Evolutionary conservation across 2,329 filamentous ascomycete species (phyloP).

Genomic region (Cordyceps javanica): DNA sequence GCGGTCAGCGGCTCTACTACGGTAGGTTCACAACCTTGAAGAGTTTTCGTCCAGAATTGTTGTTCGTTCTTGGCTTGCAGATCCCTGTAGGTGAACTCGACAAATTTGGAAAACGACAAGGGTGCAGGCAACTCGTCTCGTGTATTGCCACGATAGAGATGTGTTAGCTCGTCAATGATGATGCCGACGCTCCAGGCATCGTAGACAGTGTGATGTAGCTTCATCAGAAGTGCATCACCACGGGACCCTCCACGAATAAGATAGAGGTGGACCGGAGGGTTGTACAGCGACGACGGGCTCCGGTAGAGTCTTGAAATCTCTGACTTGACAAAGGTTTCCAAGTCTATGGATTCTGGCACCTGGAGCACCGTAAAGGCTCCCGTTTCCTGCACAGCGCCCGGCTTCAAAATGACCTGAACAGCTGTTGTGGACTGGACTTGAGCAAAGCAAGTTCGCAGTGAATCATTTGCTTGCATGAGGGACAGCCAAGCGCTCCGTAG

Average conservation of each 20-base stretch:
- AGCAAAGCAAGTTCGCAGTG: background rate
- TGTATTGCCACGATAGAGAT: background rate
- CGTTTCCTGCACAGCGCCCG: background rate
- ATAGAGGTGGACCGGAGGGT: background rate
- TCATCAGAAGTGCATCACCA: background rate
- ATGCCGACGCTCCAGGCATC: background rate
- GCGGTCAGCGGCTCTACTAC: background rate
- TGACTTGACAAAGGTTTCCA: background rate
- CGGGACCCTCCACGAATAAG: background rate
- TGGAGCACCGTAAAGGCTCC: background rate
- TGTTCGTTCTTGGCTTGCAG: background rate
- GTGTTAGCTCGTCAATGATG: background rate
- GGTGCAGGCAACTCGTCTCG: background rate
- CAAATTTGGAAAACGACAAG: background rate
- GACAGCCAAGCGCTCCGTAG: background rate
- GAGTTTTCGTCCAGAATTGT: background rate
- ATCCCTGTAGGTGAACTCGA: background rate
- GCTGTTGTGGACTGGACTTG: background rate
- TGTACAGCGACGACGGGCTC: background rate
- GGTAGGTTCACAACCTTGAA: background rate
- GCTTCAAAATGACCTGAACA: background rate
- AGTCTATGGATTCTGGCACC: background rate
- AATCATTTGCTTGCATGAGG: background rate
- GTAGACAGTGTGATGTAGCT: background rate
- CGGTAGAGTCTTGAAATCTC: background rate